Conservation (phyloP, 306 rosid genomes). For the Aeschynomene evenia region DNA sequence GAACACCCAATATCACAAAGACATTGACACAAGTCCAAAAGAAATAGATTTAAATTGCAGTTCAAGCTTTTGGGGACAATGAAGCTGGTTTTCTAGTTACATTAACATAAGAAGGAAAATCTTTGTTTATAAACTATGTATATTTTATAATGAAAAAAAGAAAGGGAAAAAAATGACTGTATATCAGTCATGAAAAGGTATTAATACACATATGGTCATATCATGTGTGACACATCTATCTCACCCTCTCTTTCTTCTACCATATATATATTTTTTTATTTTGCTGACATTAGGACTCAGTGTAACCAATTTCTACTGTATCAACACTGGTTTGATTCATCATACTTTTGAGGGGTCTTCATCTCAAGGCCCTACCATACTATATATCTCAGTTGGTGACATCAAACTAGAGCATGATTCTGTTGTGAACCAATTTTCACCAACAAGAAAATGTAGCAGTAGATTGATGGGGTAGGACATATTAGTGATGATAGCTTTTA, state of each 20-base stretch:
- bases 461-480: constrained; percentile 17
- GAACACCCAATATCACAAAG: constrained; percentile 57
- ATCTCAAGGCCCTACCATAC: not conserved
- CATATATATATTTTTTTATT: too few species aligned
- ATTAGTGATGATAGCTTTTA: constrained; percentile 7
- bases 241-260: not conserved
- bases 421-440: constrained; percentile 21
- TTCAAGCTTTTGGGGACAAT: constrained; percentile 25
- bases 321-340: constrained; percentile 1
- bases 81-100: constrained; percentile 22
- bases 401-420: constrained; percentile 27
- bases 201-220: constrained; percentile 7
- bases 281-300: constrained; percentile 8
- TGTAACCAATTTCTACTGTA: constrained; percentile 6
- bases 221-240: constrained; percentile 10
- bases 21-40: constrained; percentile 50
- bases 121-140: constrained; percentile 51
- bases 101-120: constrained; percentile 9
- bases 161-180: constrained; percentile 32
- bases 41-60: constrained; percentile 54
- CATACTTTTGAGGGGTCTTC: constrained; percentile 5
- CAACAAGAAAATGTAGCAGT: constrained; percentile 19
- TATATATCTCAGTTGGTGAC: constrained; percentile 12
- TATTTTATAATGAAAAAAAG: constrained; percentile 37
- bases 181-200: constrained; percentile 36